phyloP scores from a whole-genome alignment of 305 asterid species.

The Ajuga reptans region DNA sequence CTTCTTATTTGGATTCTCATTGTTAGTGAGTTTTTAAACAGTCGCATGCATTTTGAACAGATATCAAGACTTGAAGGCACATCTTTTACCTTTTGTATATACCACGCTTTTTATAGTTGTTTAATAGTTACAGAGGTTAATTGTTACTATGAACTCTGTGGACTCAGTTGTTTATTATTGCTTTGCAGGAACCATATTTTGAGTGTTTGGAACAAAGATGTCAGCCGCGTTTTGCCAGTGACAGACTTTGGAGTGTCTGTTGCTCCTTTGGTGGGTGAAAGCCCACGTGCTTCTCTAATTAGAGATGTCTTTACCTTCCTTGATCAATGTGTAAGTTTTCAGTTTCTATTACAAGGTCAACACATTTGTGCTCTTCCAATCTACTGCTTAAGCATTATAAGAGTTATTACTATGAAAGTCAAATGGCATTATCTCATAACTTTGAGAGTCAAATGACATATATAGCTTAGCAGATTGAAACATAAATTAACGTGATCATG shows the following conservation, averaged over 20 bases:
- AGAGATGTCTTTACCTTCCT: conserved; percentile 75
- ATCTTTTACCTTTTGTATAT: conserved; percentile 8
- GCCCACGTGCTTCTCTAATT: conserved; percentile 52
- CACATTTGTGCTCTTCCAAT: background rate
- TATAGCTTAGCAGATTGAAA: background rate
- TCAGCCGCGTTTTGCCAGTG: conserved; percentile 68
- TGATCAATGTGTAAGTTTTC: conserved; percentile 76
- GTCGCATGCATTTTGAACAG: background rate
- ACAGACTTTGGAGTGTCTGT: conserved; percentile 68
- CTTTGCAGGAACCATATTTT: conserved; percentile 72
- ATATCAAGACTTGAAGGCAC: background rate
- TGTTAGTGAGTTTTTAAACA: background rate
- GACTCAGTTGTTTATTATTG: conserved; percentile 27
- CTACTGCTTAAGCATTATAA: background rate
- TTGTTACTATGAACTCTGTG: conserved; percentile 19
- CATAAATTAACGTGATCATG: background rate
- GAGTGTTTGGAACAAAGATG: conserved; percentile 93
- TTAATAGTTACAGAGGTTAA: conserved; percentile 11
- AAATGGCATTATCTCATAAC: background rate
- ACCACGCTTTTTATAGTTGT: conserved; percentile 4
- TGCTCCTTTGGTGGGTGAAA: conserved; percentile 46
- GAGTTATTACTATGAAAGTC: background rate
- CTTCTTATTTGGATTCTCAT: conserved; percentile 11
- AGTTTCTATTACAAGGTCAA: conserved; percentile 15
- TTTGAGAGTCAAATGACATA: background rate